phyloP scores from a whole-genome alignment of 2,329 filamentous ascomycete genomes.

The Pseudocercospora musae region DNA sequence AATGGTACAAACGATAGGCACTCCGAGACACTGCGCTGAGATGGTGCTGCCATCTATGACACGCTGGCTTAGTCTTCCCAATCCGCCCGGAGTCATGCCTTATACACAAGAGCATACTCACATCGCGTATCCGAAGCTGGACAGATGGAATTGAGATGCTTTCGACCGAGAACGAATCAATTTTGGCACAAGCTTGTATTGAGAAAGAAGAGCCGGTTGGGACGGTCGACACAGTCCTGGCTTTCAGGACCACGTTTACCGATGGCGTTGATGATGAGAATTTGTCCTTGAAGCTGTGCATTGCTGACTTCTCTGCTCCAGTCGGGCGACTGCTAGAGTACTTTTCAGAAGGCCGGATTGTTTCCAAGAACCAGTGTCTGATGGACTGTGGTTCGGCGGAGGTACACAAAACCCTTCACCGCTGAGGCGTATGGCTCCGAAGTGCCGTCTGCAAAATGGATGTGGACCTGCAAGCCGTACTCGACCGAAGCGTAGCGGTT shows the following conservation, averaged over 20 bases:
- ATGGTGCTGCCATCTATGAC: no score
- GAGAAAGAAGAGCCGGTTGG: not conserved
- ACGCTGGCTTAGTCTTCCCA: no score
- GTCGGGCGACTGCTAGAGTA: conserved; percentile 1
- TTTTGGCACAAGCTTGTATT: not conserved
- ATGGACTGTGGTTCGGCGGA: not conserved
- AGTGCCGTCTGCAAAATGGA: not conserved
- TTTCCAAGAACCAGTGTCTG: not conserved
- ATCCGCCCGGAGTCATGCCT: no score
- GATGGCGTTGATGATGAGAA: conserved; percentile 7
- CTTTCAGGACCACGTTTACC: not conserved
- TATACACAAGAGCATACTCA: no score
- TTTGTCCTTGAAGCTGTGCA: conserved; percentile 6
- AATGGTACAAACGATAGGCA: no score
- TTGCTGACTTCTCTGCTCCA: not conserved
- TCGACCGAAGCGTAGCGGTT: not conserved
- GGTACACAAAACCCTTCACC: not conserved
- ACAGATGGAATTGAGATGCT: not conserved
- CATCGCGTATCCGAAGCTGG: not conserved
- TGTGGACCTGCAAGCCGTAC: not conserved
- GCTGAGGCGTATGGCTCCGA: conserved; percentile 1
- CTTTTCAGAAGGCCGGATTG: not conserved
- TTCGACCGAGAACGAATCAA: not conserved
- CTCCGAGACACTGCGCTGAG: no score
- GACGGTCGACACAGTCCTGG: not conserved